Percentiles rank a stretch among this genome's conserved stretches.
phyloP scores from a whole-genome alignment of 352 stramenopile genomes.

The Elongisporangium anandrum region DNA sequence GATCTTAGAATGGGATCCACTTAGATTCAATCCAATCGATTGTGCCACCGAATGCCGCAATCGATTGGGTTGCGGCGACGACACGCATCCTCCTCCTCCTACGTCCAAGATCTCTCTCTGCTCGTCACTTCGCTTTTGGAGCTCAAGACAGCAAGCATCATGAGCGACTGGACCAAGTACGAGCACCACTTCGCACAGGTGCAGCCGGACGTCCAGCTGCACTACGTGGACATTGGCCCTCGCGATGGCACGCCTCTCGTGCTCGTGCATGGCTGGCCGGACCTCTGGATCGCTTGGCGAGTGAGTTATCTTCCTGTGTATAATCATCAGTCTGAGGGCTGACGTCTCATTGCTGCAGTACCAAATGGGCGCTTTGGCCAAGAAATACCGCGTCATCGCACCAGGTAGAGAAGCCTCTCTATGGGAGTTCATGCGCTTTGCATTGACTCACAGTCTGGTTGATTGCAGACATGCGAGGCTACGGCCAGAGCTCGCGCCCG shows the following conservation, averaged over 20 bases:
- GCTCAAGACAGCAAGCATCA: no score
- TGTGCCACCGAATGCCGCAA: no score
- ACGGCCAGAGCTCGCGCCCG: conserved; percentile 44
- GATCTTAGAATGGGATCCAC: no score
- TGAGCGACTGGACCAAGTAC: neutral
- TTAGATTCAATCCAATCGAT: no score
- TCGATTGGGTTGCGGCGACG: no score
- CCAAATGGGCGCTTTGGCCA: conserved; percentile 48
- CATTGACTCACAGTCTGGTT: no score
- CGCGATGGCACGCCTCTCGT: conserved; percentile 17
- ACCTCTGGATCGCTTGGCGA: conserved; percentile 25
- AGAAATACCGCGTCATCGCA: conserved; percentile 47
- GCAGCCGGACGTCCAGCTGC: conserved; percentile 8
- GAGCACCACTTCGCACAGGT: conserved; percentile 12
- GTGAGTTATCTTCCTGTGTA: conserved; percentile 2
- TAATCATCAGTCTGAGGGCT: neutral
- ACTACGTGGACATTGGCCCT: conserved; percentile 22
- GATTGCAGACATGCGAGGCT: conserved; percentile 14
- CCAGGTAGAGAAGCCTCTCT: conserved; percentile 13
- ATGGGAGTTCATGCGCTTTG: no score
- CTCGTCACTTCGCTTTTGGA: no score
- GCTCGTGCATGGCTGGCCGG: conserved; percentile 26
- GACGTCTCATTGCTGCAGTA: conserved; percentile 15
- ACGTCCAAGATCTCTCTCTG: no score
- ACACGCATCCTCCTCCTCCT: no score